Base-by-base conservation (phyloP, 2,329 filamentous ascomycete species). In the Reticulascus tulasneorum region DNA sequence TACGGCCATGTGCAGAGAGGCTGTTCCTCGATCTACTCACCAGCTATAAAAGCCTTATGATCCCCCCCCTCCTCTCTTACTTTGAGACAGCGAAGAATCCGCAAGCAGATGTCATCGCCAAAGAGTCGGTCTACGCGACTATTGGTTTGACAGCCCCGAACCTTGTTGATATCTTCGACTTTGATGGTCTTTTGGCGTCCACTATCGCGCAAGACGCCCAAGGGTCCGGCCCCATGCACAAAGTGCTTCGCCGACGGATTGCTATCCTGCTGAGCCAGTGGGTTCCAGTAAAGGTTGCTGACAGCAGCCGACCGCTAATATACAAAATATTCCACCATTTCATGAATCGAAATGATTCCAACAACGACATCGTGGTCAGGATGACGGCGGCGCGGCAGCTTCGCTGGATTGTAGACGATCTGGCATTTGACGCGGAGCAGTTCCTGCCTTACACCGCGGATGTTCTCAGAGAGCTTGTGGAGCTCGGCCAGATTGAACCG, bases 91-190 rank as follows among this genome's bases (percentile, higher is more conserved):
- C 89, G 36, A 82, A 86, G 41, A 77, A 78, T 66, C 71, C 75
- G 6, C 55, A 72, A 21, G 58, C 67, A 9, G 81, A 93, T 45
- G 75, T 97, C 10, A 73, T 93, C 12, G 79, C 86, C 41, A 97
- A 96, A 56, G 93, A 98, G 56, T 91, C 91, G 0, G 81, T 97
- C 1, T 98, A 98, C 55, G 94, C 87, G 6, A 89, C 91, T 9
- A 83, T 98, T 64, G 90, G 91, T 4, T 72, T 96, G 33, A 80
- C 93, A 1, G 86, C 90, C 2, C 74, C 86, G 3, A 81, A 90
- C 24, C 67, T 97, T 12, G 73, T 82, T 40, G 68, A 82, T 29
- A 70, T 78, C 9, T 78, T 96, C 45, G 85, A 97, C 59, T 97
- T 97, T 62, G 84, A 94, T 53, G 59, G 71, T 2, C 85, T 97